Base-by-base conservation (phyloP, 495 filamentous ascomycete species). In the Aspergillus panamensis region DNA sequence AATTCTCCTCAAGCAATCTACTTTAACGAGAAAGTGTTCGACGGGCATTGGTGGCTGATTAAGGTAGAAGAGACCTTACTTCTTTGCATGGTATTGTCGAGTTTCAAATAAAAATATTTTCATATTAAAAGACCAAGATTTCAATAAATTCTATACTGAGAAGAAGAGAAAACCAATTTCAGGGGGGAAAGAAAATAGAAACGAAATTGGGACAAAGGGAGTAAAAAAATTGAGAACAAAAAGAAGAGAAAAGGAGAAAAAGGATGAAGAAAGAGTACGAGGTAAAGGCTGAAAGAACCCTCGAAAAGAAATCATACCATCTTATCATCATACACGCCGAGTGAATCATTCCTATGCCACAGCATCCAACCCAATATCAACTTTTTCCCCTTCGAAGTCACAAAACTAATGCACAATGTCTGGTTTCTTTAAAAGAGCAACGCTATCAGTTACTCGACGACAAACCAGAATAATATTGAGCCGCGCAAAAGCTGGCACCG, bases 301-400 rank as follows among this genome's bases (percentile, higher is more conserved):
- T 17, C 51, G 32, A 31, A 53, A 52, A 7, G 42, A 58, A 52
- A 52, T 57, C 59, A 51, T 57, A 52, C 55, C 56, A 59, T 59
- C 59, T 57, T 25, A 39, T 57, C 63, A 66, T 66, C 63, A 60
- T 66, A 66, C 63, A 66, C 16, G 30, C 40, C 39, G 51, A 48
- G 49, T 30, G 35, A 52, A 33, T 37, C 45, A 54, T 45, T 45
- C 42, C 57, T 47, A 20, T 57, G 37, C 47, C 44, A 54, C 48
- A 17, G 44, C 44, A 61, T 56, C 20, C 30, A 53, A 37, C 31
- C 59, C 35, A 44, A 48, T 52, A 53, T n/a, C 37, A 16, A n/a
- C 33, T 29, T 32, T 35, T 33, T 48, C 31, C 19, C 33, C 17
- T 14, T 9, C 32, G 9, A 25, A 51, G 3, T 29, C 47, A 16